phyloP scores from a whole-genome alignment of 1,284 basidiomycete species.

The Schizophyllum commune region DNA sequence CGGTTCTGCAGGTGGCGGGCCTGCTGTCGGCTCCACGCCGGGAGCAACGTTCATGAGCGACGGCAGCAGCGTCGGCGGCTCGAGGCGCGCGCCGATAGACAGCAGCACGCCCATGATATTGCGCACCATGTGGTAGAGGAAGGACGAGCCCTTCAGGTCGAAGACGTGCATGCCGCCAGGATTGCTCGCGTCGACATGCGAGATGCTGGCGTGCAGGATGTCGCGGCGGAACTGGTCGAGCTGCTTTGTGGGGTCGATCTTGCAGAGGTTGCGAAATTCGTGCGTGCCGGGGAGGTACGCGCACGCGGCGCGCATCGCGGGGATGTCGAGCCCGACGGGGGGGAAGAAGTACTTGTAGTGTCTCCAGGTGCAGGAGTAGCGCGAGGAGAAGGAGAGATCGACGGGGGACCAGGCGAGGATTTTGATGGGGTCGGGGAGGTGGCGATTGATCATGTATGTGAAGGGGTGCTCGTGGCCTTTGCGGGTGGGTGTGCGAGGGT shows the following conservation, averaged over 20 bases:
- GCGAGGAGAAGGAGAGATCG: slow-evolving; percentile 72
- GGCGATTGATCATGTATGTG: slow-evolving; percentile 77
- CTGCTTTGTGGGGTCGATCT: slow-evolving; percentile 92
- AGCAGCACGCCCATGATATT: slow-evolving; percentile 94
- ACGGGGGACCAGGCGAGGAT: slow-evolving; percentile 96
- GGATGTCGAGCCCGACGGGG: slow-evolving; percentile 55
- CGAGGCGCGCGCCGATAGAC: slow-evolving; percentile 79
- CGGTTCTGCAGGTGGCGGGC: not conserved
- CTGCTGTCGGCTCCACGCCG: slow-evolving; percentile 22
- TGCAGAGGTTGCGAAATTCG: slow-evolving; percentile 96
- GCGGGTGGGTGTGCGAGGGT: slow-evolving; percentile 21
- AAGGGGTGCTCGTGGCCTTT: slow-evolving; percentile 63
- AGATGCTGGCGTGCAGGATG: slow-evolving; percentile 61
- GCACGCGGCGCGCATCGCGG: slow-evolving; percentile 75
- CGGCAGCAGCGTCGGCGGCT: slow-evolving; percentile 65
- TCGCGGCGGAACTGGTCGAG: slow-evolving; percentile 70
- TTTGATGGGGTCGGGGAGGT: slow-evolving; percentile 86
- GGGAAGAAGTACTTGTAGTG: slow-evolving; percentile 99
- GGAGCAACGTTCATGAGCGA: slow-evolving; percentile 64
- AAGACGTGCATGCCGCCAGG: slow-evolving; percentile 55
- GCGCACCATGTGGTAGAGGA: slow-evolving; percentile 95
- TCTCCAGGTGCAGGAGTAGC: slow-evolving; percentile 80
- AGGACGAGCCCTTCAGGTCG: slow-evolving; percentile 85
- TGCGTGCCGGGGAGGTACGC: slow-evolving; percentile 76
- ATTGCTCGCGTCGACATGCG: slow-evolving; percentile 25